Base-by-base conservation (phyloP, 2,329 filamentous ascomycete genomes). In the Talaromyces sp. region DNA sequence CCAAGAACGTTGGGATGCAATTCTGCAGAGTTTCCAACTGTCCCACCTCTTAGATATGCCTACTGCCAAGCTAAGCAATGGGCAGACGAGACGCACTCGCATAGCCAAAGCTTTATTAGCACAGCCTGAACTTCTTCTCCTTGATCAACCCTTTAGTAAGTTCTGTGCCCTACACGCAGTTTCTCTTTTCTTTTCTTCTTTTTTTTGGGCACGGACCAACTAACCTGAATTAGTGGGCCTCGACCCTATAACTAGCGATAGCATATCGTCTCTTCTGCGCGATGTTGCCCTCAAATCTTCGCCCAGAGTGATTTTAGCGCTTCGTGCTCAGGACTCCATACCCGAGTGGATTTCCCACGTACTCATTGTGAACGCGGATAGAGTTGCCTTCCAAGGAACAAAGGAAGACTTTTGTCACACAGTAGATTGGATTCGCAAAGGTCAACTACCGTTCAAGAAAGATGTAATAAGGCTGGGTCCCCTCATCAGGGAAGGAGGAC, bases 311-410 rank as follows among this genome's bases (percentile, higher is more conserved):
- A 79, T 97, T 2, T 76, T 97, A 41, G 88, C 88, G 50, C 81
- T 93, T 12, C 82, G 92, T 38, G 91, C 92, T 3, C 93, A 97
- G 72, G 94, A 99, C 72, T 84, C 85, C 0, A 79, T 97, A 41
- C 94, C 94, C 0, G 85, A 89, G 0, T 99, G 94, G 94, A 88
- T 97, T 60, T 96, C 89, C 1, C 89, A 97, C 75, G 64, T 96
- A 21, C 78, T 92, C 0, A 87, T 90, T 66, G 76, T 96, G 38
- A 32, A 31, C 3, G 21, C 17, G 9, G 29, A 57, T 51, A n/a
- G 24, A 17, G 35, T 61, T 57, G 55, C 51, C 19, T 61, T 11
- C 84, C 87, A 46, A 83, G 85, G 3, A 81, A 88, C 65, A 85
- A 88, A 59, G 82, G 86, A 64, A 75, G 95, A 14, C 81, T 83